Base-by-base conservation (phyloP, 2,329 filamentous ascomycete genomes). In the Berkeleyomyces basicola region DNA sequence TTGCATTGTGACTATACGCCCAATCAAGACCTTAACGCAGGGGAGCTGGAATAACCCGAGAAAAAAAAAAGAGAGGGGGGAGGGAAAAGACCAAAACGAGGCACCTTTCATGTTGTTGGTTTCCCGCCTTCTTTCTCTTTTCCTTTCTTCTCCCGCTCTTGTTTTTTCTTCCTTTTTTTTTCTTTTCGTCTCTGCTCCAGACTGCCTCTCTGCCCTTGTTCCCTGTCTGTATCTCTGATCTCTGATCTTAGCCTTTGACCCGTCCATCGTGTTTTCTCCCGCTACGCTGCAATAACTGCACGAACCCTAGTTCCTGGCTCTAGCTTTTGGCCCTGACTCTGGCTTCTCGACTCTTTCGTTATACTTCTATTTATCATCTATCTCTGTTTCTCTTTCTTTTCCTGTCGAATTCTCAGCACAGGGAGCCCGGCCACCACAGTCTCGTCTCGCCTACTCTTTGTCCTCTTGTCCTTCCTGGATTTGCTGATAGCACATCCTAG, bases 111-210 rank as follows among this genome's bases (percentile, higher is more conserved):
- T 16, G 62, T 63, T 14, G 16, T 36, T 16, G 57, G 33, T 58
- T 58, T 59, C 33, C 44, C n/a, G 9, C 43, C 33, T 59, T 46
- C 61, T 65, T 53, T 60, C 63, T 37, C 59, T 49, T 36, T 66
- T 58, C 57, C 63, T 49, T 43, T 66, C 66, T 40, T 42, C 47
- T 42, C 9, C 58, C 36, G 23, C 47, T 59, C 16, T 58, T 58
- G 9, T 59, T 33, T 59, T 11, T 33, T 59, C 39, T 59, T 44
- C n/a, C 3, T 46, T 46, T 16, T 59, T 16, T 16, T 59, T 44
- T 46, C n/a, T 46, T 14, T 44, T 23, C 36, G 4, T 42, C 36
- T 42, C 33, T 39, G 11, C 31, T 36, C n/a, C 7, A 11, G 43
- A 11, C 43, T 46, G 10, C 42, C 6, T 44, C 42, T 46, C 39